Evolutionary conservation across 2,329 filamentous ascomycete genomes (phyloP), one percentile per base, ranked within the genome.

Genomic region (Myriangium duriaei): DNA sequence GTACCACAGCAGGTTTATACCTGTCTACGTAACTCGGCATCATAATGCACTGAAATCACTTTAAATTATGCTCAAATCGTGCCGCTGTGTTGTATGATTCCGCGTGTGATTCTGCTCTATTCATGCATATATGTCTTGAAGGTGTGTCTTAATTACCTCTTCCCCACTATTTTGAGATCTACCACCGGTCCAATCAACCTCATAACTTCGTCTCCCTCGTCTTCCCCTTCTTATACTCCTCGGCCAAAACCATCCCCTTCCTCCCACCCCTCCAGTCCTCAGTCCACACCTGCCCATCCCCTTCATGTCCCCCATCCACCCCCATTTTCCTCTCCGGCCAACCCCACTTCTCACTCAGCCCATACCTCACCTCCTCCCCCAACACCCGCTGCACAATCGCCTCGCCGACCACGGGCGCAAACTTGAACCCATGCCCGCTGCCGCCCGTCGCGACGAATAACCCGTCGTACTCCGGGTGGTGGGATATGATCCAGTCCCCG

Each of bases 311-410:
- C 11, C 36, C 36, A 45, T 57, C 55, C 7, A 7, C 21, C 21
- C n/a, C 21, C 9, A 49, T 44, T 13, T 43, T 46, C 30, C 57
- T 62, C 44, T 48, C 44, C 6, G 64, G 63, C 49, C 71, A 69
- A 38, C 64, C 63, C 66, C 76, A 85, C 67, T 79, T 82, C 18
- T 67, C 65, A 26, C 60, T 61, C 48, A 85, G 71, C 37, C 68
- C 3, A 60, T 31, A 3, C 54, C 52, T 45, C 52, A 54, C 47
- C 37, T 45, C 50, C 30, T 62, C 52, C 2, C 63, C 59, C 42
- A 65, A 57, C 5, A 75, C 51, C n/a, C 65, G 62, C 43, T 74
- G 65, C 0, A 69, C 60, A 10, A 76, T 66, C 43, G 61, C 63
- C 24, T 67, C 65, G 1, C 74, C 72, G 45, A 78, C 64, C 3